phyloP scores from a whole-genome alignment of 2,329 filamentous ascomycete genomes.

The Sporothrix curviconia region DNA sequence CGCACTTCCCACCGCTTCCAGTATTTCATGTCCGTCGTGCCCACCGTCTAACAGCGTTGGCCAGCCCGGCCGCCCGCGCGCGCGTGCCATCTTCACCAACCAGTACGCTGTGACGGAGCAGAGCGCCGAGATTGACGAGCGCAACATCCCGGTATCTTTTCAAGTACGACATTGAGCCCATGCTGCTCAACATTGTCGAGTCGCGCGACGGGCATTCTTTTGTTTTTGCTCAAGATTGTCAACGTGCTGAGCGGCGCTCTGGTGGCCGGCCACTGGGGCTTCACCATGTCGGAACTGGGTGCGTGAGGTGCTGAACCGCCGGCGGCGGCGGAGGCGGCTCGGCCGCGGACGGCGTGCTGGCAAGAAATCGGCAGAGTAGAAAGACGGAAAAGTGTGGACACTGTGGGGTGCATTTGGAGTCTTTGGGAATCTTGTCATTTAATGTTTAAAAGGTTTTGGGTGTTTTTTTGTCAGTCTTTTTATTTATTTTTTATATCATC shows the following conservation, averaged over 20 bases:
- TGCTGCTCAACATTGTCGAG: constrained; percentile 79
- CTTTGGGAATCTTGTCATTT: no score
- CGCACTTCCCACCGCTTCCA: constrained; percentile 93
- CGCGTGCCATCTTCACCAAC: constrained; percentile 76
- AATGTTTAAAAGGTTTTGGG: no score
- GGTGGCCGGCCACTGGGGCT: constrained; percentile 90
- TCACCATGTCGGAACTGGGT: constrained; percentile 76
- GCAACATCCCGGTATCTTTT: constrained; percentile 82
- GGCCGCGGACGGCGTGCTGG: constrained; percentile 41
- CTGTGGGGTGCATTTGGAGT: no score
- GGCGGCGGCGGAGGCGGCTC: constrained; percentile 36
- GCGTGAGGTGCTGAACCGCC: constrained; percentile 46
- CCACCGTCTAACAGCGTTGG: constrained; percentile 80
- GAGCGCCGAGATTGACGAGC: constrained; percentile 62
- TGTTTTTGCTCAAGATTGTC: constrained; percentile 72
- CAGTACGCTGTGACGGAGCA: constrained; percentile 97
- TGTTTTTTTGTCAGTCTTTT: no score
- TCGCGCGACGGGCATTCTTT: constrained; percentile 66
- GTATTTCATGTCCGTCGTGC: constrained; percentile 93
- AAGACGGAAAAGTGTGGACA: no score
- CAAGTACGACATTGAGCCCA: constrained; percentile 98
- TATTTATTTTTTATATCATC: no score
- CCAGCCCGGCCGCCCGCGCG: constrained; percentile 28
- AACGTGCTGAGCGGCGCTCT: constrained; percentile 88
- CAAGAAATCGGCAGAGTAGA: constrained; percentile 32